Conservation (phyloP, 768 basidiomycete genomes). For the Hygrophoropsis aurantiaca region DNA sequence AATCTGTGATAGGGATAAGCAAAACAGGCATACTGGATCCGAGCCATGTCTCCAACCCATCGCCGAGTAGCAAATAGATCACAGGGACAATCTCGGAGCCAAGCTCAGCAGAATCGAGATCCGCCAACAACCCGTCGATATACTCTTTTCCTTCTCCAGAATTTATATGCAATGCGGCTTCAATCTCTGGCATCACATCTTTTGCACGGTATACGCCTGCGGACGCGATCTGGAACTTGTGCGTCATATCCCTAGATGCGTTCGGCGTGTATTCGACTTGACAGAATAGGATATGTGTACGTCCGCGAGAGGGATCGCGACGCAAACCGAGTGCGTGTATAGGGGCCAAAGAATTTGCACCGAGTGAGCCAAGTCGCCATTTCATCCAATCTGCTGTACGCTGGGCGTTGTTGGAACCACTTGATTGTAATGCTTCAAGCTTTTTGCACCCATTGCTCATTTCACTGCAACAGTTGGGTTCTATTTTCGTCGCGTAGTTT, state of each 20-base stretch:
- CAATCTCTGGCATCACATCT: slow-evolving; percentile 22
- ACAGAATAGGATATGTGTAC: slow-evolving; percentile 26
- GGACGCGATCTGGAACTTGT: slow-evolving; percentile 18
- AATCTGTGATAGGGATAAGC: neutral
- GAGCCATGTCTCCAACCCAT: neutral
- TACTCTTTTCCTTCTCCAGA: slow-evolving; percentile 20
- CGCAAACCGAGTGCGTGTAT: slow-evolving; percentile 22
- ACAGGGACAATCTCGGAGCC: neutral
- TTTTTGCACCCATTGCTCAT: slow-evolving; percentile 4
- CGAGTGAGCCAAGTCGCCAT: slow-evolving; percentile 16
- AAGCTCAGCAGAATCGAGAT: neutral
- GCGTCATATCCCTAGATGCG: slow-evolving; percentile 12
- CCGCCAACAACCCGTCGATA: slow-evolving; percentile 12
- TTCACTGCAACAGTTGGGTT: slow-evolving; percentile 9
- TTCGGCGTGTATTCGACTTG: slow-evolving; percentile 19
- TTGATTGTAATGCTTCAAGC: slow-evolving; percentile 8
- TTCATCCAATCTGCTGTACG: slow-evolving; percentile 18
- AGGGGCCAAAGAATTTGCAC: slow-evolving; percentile 11
- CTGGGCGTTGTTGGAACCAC: slow-evolving; percentile 12
- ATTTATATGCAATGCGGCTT: slow-evolving; percentile 13
- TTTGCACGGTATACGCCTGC: slow-evolving; percentile 23
- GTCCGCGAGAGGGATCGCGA: slow-evolving; percentile 21
- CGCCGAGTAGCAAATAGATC: neutral
- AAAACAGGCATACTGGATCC: neutral
- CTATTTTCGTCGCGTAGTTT: neutral